Conservation (phyloP, 768 basidiomycete species). For the Lentinus tigrinus region DNA sequence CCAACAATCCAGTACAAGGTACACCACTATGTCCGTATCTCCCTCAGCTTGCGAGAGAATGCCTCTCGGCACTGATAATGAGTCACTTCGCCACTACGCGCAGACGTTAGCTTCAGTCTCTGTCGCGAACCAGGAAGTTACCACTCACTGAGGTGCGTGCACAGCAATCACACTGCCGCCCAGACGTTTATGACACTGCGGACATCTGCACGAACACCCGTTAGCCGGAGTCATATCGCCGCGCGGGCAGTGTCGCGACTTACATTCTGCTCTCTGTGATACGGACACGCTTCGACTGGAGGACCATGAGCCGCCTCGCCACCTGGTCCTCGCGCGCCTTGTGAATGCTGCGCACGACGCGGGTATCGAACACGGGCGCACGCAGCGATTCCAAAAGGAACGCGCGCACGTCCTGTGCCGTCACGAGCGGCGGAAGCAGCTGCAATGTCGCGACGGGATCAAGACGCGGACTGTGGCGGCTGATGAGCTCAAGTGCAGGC, state of each 20-base stretch:
- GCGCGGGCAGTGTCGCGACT: too few relatives aligned
- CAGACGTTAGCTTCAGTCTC: neutral
- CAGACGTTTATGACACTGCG: conserved; percentile 92
- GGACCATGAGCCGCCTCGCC: conserved; percentile 65
- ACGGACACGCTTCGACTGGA: conserved; percentile 82
- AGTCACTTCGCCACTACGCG: conserved; percentile 85
- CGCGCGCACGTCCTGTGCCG: conserved; percentile 71
- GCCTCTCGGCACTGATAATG: conserved; percentile 94
- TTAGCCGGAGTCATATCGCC: neutral
- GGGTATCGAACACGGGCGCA: conserved; percentile 64
- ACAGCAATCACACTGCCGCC: conserved; percentile 94
- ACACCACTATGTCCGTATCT: conserved; percentile 24
- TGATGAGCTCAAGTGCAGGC: conserved; percentile 87
- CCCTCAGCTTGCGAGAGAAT: conserved; percentile 59
- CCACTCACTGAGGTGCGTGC: conserved; percentile 76
- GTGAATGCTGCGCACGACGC: conserved; percentile 66
- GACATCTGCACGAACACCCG: conserved; percentile 58
- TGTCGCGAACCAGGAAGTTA: neutral
- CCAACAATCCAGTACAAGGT: too few relatives aligned
- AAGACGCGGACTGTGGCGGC: conserved; percentile 77
- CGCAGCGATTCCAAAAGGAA: conserved; percentile 76
- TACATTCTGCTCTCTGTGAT: conserved; percentile 92
- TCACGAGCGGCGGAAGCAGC: conserved; percentile 87
- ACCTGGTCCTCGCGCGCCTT: conserved; percentile 79
- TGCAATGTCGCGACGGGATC: conserved; percentile 82